Evolutionary conservation across 2,329 filamentous ascomycete species (phyloP).

Genomic region (Beauveria australis): DNA sequence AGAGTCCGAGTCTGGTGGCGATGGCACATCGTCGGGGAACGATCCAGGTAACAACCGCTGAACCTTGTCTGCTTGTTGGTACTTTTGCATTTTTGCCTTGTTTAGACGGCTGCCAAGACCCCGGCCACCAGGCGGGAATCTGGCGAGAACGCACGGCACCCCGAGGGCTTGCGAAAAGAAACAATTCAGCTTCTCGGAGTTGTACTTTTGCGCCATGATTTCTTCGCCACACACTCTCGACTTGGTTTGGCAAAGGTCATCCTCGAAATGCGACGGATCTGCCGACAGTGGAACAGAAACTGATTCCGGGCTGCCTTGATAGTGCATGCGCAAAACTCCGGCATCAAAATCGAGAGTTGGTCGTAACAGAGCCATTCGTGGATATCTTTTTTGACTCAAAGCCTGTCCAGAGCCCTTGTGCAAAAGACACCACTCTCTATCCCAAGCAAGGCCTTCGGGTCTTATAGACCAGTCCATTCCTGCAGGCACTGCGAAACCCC

Average conservation of each 20-base stretch:
- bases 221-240: conserved; percentile 79
- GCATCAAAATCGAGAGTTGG: conserved; percentile 63
- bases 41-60: conserved; percentile 38
- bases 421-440: conserved; percentile 92
- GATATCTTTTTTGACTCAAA: conserved; percentile 81
- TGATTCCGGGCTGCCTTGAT: conserved; percentile 25
- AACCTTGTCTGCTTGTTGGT: conserved; percentile 31
- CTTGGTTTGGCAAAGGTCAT: conserved; percentile 31
- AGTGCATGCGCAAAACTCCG: conserved; percentile 56
- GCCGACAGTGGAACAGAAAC: conserved; percentile 57
- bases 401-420: conserved; percentile 78
- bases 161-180: conserved; percentile 74
- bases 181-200: conserved; percentile 51
- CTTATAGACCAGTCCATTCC: conserved; percentile 65
- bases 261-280: conserved; percentile 50
- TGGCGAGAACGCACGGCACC: conserved; percentile 73
- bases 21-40: conserved; percentile 42
- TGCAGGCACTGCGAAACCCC: conserved; percentile 62
- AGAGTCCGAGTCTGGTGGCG: conserved; percentile 49
- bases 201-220: conserved; percentile 64
- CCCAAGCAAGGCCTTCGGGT: conserved; percentile 81
- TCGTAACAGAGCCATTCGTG: conserved; percentile 75
- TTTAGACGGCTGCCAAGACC: conserved; percentile 56
- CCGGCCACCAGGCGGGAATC: conserved; percentile 64
- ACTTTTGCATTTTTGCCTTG: conserved; percentile 60